Percentiles rank a stretch among this genome's conserved stretches.
Evolutionary conservation across 331 rosid genomes (phyloP).

Genomic region (Malus hybrid): DNA sequence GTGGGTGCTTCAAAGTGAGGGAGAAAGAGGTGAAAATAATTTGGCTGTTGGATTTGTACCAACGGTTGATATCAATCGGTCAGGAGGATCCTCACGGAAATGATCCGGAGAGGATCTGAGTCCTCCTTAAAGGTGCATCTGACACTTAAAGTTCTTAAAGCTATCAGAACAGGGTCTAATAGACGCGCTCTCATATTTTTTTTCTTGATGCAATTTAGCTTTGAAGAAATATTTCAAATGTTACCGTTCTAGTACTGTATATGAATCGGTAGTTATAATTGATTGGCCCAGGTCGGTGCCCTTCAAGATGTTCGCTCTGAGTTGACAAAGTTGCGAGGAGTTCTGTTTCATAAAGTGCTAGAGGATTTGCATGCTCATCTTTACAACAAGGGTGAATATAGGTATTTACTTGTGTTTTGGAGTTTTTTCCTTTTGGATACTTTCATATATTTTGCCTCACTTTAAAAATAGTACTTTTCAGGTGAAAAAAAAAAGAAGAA

Average conservation of each 20-base stretch:
- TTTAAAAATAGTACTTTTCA: neutral
- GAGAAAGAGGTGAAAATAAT: no score
- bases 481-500: neutral
- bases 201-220: neutral
- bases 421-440: neutral
- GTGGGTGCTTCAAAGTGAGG: no score
- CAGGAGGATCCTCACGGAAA: no score
- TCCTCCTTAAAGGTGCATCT: neutral
- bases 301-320: constrained; percentile 99
- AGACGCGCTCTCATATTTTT: neutral
- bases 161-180: neutral
- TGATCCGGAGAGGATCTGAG: no score
- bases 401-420: constrained; percentile 43
- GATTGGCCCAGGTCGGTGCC: constrained; percentile 76
- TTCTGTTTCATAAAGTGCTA: constrained; percentile 74
- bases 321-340: constrained; percentile 84
- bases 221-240: neutral
- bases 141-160: neutral
- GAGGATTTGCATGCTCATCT: constrained; percentile 97
- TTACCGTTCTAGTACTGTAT: neutral
- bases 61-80: no score
- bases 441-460: neutral
- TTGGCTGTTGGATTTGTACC: no score
- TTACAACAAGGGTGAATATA: constrained; percentile 91
- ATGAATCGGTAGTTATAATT: constrained; percentile 19